phyloP scores from a whole-genome alignment of 768 basidiomycete species.

The Gloeostereum incarnatum region DNA sequence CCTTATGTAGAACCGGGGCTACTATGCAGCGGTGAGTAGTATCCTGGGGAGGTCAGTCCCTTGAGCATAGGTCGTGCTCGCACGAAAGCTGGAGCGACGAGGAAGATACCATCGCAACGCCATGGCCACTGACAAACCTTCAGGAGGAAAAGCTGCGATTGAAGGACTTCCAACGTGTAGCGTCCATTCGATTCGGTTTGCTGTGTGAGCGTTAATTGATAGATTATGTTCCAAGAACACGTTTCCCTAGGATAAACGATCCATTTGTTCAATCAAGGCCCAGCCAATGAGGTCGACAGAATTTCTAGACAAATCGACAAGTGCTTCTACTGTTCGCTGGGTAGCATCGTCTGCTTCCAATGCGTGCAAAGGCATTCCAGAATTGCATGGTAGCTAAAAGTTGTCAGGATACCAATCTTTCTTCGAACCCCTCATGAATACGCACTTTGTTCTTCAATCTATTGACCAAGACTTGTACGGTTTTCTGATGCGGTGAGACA shows the following conservation, averaged over 20 bases:
- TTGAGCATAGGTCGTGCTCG: slow-evolving; percentile 26
- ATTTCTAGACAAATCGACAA: slow-evolving; percentile 72
- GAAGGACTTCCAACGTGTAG: slow-evolving; percentile 61
- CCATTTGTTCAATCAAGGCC: slow-evolving; percentile 68
- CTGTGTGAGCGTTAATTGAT: slow-evolving; percentile 17
- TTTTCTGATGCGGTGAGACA: slow-evolving; percentile 69
- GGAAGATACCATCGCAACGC: slow-evolving; percentile 64
- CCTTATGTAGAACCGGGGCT: too few relatives aligned
- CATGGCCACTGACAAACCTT: slow-evolving; percentile 76
- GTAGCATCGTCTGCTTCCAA: slow-evolving; percentile 73
- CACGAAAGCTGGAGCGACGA: slow-evolving; percentile 30
- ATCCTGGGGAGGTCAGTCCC: slow-evolving; percentile 29
- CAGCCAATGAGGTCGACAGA: slow-evolving; percentile 75
- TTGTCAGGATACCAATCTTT: background rate
- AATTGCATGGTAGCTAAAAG: slow-evolving; percentile 73
- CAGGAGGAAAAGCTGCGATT: slow-evolving; percentile 80
- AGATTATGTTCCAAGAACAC: slow-evolving; percentile 7
- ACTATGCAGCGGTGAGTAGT: too few relatives aligned
- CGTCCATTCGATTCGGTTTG: slow-evolving; percentile 45
- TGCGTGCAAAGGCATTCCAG: slow-evolving; percentile 62
- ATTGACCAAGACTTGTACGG: slow-evolving; percentile 71
- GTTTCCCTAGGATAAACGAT: slow-evolving; percentile 48
- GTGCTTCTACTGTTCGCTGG: slow-evolving; percentile 65
- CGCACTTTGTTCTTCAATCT: slow-evolving; percentile 74
- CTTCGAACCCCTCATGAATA: slow-evolving; percentile 3